These are phyloP conservation scores for Phytopythium montanum DNA, from an alignment of 352 stramenopile genomes.

Conservation along the genomic window DNA sequence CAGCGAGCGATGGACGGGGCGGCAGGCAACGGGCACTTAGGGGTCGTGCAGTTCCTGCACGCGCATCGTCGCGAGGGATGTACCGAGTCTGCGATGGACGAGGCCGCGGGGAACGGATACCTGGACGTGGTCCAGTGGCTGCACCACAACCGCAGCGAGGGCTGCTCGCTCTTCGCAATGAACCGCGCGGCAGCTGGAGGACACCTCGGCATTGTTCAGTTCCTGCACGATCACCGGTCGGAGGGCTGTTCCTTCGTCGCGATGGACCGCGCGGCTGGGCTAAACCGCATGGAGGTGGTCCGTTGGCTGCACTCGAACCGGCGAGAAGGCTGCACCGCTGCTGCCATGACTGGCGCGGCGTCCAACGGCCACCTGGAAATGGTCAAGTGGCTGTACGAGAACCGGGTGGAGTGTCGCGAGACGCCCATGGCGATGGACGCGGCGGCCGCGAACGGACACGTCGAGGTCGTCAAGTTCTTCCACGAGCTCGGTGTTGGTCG, in stretches of 20 bases:
- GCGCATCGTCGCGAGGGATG: slow-evolving; percentile 17
- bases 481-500: slow-evolving; percentile 13
- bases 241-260: slow-evolving; percentile 21
- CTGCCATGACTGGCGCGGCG: slow-evolving; percentile 22
- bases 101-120: slow-evolving; percentile 3
- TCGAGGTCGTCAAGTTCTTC: slow-evolving; percentile 27
- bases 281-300: slow-evolving; percentile 11
- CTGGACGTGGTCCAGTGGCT: slow-evolving; percentile 14
- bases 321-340: slow-evolving; percentile 26
- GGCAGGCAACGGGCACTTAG: not conserved
- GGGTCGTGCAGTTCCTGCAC: slow-evolving; percentile 28
- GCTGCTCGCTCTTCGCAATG: slow-evolving; percentile 16
- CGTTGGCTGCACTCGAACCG: slow-evolving; percentile 16
- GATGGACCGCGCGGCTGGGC: not conserved
- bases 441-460: slow-evolving; percentile 23
- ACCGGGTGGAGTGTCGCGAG: slow-evolving; percentile 21
- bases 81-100: not conserved
- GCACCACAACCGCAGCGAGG: slow-evolving; percentile 18
- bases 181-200: slow-evolving; percentile 13
- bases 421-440: slow-evolving; percentile 24
- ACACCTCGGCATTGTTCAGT: slow-evolving; percentile 24
- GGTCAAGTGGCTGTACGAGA: slow-evolving; percentile 29
- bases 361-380: slow-evolving; percentile 25
- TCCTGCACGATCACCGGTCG: slow-evolving; percentile 8
- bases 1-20: slow-evolving; percentile 1